A percentile compares a stretch with the other conserved stretches of the same genome.
Conservation (phyloP, 2,329 filamentous ascomycete species). For the Epichloe brachyelytri region DNA sequence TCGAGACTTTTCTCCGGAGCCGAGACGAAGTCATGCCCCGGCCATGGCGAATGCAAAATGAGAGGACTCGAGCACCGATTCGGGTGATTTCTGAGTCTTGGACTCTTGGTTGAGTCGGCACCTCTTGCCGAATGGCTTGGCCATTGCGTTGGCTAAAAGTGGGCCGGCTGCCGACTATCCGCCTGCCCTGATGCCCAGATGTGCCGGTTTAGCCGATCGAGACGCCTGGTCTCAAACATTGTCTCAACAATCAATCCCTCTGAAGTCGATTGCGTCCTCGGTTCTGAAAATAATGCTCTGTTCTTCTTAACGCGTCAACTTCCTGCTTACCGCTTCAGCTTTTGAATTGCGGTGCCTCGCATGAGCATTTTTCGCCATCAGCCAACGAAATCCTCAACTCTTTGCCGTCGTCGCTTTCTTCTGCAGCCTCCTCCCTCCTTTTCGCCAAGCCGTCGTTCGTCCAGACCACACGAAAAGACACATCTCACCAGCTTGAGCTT, state of each 20-base stretch:
- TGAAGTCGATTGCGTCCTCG: background rate
- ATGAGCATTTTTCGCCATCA: background rate
- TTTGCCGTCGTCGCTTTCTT: background rate
- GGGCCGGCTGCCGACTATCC: slow-evolving; percentile 6
- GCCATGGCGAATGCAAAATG: no score
- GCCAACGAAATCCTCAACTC: background rate
- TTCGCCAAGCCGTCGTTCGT: background rate
- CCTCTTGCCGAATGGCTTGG: background rate
- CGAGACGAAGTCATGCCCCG: no score
- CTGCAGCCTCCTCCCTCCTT: background rate
- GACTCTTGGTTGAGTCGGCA: no score
- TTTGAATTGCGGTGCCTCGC: background rate
- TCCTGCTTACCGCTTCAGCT: background rate
- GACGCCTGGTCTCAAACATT: background rate
- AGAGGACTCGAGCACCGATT: no score
- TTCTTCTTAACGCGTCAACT: background rate
- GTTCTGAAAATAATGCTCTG: background rate
- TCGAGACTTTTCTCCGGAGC: no score
- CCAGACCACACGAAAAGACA: background rate
- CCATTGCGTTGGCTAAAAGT: background rate
- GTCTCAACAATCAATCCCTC: background rate
- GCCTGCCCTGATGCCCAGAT: background rate
- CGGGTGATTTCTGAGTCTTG: no score
- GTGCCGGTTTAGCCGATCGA: slow-evolving; percentile 5
- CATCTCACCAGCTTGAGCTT: background rate